phyloP scores from a whole-genome alignment of 2,329 filamentous ascomycete genomes.

The Gnomoniopsis sp. region DNA sequence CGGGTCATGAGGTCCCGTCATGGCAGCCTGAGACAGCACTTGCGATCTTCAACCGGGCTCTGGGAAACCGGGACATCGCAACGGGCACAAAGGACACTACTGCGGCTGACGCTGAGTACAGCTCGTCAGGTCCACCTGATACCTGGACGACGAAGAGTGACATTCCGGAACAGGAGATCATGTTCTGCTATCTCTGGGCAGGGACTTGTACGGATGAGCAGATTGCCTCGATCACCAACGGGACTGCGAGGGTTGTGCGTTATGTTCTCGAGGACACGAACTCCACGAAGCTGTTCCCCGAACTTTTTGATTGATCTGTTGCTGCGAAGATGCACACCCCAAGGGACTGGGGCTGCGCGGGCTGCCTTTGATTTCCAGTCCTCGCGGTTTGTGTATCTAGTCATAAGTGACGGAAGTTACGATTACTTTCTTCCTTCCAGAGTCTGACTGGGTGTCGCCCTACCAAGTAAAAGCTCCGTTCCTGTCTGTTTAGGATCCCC shows the following conservation, averaged over 20 bases:
- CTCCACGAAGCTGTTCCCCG: not conserved
- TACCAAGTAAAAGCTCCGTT: no score
- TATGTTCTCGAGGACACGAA: slow-evolving; percentile 16
- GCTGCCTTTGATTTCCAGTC: not conserved
- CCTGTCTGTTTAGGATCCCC: no score
- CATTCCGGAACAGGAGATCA: not conserved
- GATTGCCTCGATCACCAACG: slow-evolving; percentile 16
- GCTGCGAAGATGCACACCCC: no score
- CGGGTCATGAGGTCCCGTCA: slow-evolving; percentile 49
- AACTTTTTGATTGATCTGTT: not conserved
- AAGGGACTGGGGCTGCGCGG: not conserved
- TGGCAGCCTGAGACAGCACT: slow-evolving; percentile 44
- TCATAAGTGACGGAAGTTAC: no score
- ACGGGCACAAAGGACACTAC: slow-evolving; percentile 30
- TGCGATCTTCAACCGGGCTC: slow-evolving; percentile 46
- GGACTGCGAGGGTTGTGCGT: slow-evolving; percentile 17
- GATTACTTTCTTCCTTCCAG: no score
- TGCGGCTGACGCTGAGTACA: not conserved
- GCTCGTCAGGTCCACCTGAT: slow-evolving; percentile 1
- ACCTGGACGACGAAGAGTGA: not conserved
- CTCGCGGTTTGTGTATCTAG: not conserved
- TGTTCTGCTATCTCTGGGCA: slow-evolving; percentile 6
- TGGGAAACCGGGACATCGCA: slow-evolving; percentile 42
- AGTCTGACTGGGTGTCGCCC: no score
- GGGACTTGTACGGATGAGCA: slow-evolving; percentile 15